A percentile compares a stretch with the other conserved stretches of the same genome.
Evolutionary conservation across 495 filamentous ascomycete species (phyloP).

Genomic region (Penicillium antarcticum): DNA sequence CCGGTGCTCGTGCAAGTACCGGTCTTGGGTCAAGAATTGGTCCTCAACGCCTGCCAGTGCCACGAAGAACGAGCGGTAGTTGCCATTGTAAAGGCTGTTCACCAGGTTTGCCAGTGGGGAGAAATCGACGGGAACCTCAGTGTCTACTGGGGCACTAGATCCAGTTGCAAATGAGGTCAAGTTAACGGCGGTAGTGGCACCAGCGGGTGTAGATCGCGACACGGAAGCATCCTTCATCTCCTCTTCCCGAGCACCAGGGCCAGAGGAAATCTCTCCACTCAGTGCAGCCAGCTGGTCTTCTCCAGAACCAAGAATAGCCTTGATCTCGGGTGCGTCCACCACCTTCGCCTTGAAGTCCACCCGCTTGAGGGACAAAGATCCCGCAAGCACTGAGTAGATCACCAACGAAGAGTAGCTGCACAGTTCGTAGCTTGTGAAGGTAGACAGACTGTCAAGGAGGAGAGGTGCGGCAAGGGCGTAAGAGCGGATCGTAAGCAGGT

Average conservation of each 20-base stretch:
- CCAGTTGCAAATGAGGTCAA: conserved; percentile 73
- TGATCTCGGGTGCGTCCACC: conserved; percentile 96
- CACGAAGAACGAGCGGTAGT: conserved; percentile 90
- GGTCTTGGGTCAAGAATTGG: conserved; percentile 87
- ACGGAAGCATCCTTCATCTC: conserved; percentile 66
- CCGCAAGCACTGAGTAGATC: conserved; percentile 92
- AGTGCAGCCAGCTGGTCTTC: conserved; percentile 83
- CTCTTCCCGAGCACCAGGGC: conserved; percentile 72
- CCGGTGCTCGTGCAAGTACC: conserved; percentile 90
- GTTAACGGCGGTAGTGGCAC: conserved; percentile 70
- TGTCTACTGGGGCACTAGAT: conserved; percentile 63
- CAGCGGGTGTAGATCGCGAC: conserved; percentile 51
- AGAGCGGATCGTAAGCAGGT: conserved; percentile 85
- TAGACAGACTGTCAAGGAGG: conserved; percentile 92
- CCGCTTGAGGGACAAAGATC: conserved; percentile 88
- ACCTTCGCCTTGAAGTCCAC: conserved; percentile 99
- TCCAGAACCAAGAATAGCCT: conserved; percentile 85
- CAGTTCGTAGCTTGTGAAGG: conserved; percentile 98
- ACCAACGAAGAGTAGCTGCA: conserved; percentile 94
- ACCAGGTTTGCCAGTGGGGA: conserved; percentile 81
- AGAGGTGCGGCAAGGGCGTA: conserved; percentile 88
- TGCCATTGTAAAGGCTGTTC: conserved; percentile 84
- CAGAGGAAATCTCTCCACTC: conserved; percentile 68
- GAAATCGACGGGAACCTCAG: conserved; percentile 75
- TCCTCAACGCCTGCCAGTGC: conserved; percentile 90